Base-by-base conservation (phyloP, 176 grass and related monocot species). In the Rhynchospora breviuscula region DNA sequence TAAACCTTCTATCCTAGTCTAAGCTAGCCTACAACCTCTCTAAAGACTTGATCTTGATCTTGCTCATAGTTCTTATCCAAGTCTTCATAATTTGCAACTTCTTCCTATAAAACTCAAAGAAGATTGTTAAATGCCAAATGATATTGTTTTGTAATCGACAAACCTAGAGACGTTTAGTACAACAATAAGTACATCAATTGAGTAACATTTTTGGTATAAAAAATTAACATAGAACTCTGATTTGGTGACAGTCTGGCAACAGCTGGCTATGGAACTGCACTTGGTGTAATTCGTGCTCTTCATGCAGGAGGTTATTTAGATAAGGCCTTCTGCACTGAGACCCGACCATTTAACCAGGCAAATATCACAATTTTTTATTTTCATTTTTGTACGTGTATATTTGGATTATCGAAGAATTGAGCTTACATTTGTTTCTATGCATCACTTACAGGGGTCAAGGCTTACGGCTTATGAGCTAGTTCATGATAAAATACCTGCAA, bases 231-330 rank as follows among this genome's bases (percentile, higher is more conserved):
- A 19, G 6, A 52, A 22, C 29, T 80, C 46, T 40, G 67, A 76
- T 89, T 89, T 47, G 43, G 76, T 85, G 9, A 54, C 67, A 95
- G 95, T 84, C 91, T 98, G 56, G 95, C 95, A 58, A 98, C 95
- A 85, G 95, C 95, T 90, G 95, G 95, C 59, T 98, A 95, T 81
- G 95, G 95, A 86, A 95, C 95, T 87, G 95, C 95, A 22, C 88
- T 98, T 40, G 92, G 95, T 40, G 88, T 95, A 52, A 90, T 98
- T 87, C 95, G 95, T 18, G 74, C 95, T 85, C 89, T 98, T 72
- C 90, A 95, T 83, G 79, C 82, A 57, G 70, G 59, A 83, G 92
- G 91, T 67, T 66, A 84, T 84, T 78, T 98, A 78, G 88, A 95
- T 29, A 89, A 88, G 85, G 91, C 95, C 21, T 98, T 91, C 75